Evolutionary conservation across 371 early-diverging fungal species (phyloP).

Genomic region (Funneliformis caledonium): DNA sequence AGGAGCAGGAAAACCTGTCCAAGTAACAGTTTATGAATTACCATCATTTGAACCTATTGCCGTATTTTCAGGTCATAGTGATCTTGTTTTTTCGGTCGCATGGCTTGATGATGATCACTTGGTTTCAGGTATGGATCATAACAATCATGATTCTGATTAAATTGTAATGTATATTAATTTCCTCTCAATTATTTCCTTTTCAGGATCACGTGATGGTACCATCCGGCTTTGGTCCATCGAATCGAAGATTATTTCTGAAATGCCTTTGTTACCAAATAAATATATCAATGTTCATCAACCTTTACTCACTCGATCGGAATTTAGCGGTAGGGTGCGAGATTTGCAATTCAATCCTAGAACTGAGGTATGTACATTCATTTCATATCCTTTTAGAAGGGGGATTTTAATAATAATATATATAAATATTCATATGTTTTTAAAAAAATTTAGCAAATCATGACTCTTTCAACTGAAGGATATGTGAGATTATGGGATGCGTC

Average conservation of each 20-base stretch:
- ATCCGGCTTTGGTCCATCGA: constrained; percentile 50
- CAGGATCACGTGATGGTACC: constrained; percentile 67
- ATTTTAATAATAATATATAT: neutral
- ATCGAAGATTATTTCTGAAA: constrained; percentile 38
- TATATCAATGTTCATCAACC: constrained; percentile 43
- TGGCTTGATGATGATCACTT: constrained; percentile 57
- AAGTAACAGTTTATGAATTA: constrained; percentile 56
- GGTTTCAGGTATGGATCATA: constrained; percentile 11
- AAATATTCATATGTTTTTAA: neutral
- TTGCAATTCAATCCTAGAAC: constrained; percentile 42
- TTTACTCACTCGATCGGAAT: constrained; percentile 39
- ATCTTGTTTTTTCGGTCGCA: constrained; percentile 65
- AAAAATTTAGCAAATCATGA: constrained; percentile 36
- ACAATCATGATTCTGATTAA: neutral
- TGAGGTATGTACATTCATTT: constrained; percentile 37
- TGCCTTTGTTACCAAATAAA: constrained; percentile 33
- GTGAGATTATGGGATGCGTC: constrained; percentile 53
- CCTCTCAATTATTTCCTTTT: neutral
- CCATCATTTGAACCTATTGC: constrained; percentile 49
- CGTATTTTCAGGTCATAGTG: constrained; percentile 59
- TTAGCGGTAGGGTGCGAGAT: constrained; percentile 43
- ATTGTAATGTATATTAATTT: constrained; percentile 42
- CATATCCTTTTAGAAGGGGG: too few species aligned
- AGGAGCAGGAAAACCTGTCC: constrained; percentile 61
- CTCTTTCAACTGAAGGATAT: constrained; percentile 46